phyloP scores from a whole-genome alignment of 2,329 filamentous ascomycete genomes.

The Neonectria hederae region DNA sequence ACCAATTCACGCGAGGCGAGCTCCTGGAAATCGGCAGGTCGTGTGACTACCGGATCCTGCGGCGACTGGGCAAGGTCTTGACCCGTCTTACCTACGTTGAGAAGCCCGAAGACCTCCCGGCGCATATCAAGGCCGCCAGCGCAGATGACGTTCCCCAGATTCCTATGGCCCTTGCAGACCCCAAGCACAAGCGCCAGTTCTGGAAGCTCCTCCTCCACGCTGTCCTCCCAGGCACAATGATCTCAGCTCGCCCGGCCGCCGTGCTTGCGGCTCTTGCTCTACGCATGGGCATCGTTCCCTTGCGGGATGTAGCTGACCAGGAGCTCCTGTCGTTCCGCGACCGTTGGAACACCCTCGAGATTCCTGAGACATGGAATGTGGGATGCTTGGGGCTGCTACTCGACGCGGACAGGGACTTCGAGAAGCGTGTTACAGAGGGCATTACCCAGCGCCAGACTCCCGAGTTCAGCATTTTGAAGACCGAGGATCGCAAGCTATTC shows the following conservation, averaged over 20 bases:
- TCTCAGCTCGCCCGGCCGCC: slow-evolving; percentile 55
- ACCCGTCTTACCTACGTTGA: slow-evolving; percentile 57
- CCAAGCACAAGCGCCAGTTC: slow-evolving; percentile 51
- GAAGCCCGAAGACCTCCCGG: slow-evolving; percentile 52
- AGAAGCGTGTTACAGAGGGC: slow-evolving; percentile 40
- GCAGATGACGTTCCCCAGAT: slow-evolving; percentile 51
- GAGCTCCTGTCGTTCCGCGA: slow-evolving; percentile 53
- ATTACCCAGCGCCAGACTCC: slow-evolving; percentile 22
- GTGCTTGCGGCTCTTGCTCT: slow-evolving; percentile 58
- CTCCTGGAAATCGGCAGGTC: slow-evolving; percentile 62
- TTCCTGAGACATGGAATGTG: slow-evolving; percentile 60
- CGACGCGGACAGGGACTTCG: slow-evolving; percentile 54
- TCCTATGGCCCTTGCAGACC: slow-evolving; percentile 53
- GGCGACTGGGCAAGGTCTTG: slow-evolving; percentile 57
- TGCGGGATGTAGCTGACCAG: slow-evolving; percentile 51
- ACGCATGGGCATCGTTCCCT: slow-evolving; percentile 56
- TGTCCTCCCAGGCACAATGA: slow-evolving; percentile 58
- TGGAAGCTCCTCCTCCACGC: slow-evolving; percentile 60
- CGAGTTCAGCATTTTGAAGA: slow-evolving; percentile 44
- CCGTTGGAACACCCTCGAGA: slow-evolving; percentile 58
- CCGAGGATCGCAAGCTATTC: slow-evolving; percentile 54
- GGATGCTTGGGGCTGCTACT: slow-evolving; percentile 57
- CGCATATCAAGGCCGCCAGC: slow-evolving; percentile 49
- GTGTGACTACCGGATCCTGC: slow-evolving; percentile 58
- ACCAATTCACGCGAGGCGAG: slow-evolving; percentile 55